These are phyloP conservation scores for Kurtzmaniella cleridarum DNA, from an alignment of 805 yeast genomes.

Conservation along the genomic window DNA sequence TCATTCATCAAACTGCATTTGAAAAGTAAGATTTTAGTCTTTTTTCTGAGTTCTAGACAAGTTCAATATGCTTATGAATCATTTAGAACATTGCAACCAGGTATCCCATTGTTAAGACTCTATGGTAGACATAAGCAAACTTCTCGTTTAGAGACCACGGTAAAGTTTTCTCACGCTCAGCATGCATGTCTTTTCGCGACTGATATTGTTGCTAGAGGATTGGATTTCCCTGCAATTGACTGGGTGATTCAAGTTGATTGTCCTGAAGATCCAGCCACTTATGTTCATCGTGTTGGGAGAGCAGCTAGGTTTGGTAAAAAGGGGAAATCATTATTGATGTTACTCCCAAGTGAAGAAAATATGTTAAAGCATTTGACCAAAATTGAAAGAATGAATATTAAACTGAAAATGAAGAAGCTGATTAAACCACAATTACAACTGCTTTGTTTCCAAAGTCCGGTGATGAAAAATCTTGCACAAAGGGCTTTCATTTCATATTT, in stretches of 20 bases:
- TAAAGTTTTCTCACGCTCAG: conserved; percentile 71
- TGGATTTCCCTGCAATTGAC: conserved; percentile 88
- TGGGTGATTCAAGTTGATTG: conserved; percentile 94
- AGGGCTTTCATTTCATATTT: conserved; percentile 92
- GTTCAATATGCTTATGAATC: conserved; percentile 87
- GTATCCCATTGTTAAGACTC: conserved; percentile 77
- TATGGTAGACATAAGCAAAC: conserved; percentile 90
- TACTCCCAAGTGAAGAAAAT: conserved; percentile 79
- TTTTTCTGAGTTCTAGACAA: conserved; percentile 82
- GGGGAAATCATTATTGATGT: conserved; percentile 78
- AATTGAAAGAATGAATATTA: conserved; percentile 66
- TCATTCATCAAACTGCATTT: conserved; percentile 81
- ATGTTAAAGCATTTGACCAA: conserved; percentile 69
- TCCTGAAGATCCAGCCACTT: conserved; percentile 86
- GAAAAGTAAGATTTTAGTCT: conserved; percentile 74
- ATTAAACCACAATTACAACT: conserved; percentile 84
- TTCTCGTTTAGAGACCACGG: conserved; percentile 78
- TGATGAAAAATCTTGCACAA: conserved; percentile 88
- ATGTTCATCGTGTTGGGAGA: conserved; percentile 88
- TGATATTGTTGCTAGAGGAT: conserved; percentile 87
- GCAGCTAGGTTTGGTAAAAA: conserved; percentile 81
- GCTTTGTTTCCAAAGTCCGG: conserved; percentile 85
- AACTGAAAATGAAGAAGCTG: conserved; percentile 64
- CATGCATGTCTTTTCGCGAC: conserved; percentile 83
- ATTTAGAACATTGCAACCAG: conserved; percentile 84